Evolutionary conservation across 257 asterid genomes (phyloP).

Genomic region (Ilex asprella): DNA sequence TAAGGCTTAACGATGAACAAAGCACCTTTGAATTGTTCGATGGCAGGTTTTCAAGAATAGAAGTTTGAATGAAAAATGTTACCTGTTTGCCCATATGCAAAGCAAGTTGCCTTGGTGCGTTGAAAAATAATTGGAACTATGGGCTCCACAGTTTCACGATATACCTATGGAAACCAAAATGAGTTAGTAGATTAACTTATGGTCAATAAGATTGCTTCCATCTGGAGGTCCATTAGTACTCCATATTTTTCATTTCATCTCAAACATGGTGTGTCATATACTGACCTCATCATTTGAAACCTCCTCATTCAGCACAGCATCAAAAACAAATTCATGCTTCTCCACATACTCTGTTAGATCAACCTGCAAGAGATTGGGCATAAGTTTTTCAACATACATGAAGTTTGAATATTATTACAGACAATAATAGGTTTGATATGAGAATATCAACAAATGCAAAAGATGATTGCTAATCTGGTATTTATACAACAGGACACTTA

Average conservation of each 20-base stretch:
- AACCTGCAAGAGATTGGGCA: conserved; percentile 49
- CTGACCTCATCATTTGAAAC: conserved; percentile 98
- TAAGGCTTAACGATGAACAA: too few species aligned
- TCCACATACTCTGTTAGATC: conserved; percentile 92
- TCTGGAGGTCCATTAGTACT: not conserved
- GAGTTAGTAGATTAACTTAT: not conserved
- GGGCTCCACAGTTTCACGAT: conserved; percentile 51
- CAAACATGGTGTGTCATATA: not conserved
- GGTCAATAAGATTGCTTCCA: not conserved
- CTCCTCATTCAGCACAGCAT: conserved; percentile 95
- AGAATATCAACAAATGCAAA: too few species aligned
- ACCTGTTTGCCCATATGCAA: conserved; percentile 82
- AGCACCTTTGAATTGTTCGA: too few species aligned
- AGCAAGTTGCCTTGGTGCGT: conserved; percentile 56
- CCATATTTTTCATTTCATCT: not conserved
- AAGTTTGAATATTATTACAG: too few species aligned
- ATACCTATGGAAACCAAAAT: conserved; percentile 30
- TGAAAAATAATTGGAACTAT: conserved; percentile 50
- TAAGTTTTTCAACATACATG: too few species aligned
- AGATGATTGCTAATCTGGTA: too few species aligned
- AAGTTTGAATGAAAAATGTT: conserved; percentile 15
- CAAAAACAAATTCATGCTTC: conserved; percentile 97
- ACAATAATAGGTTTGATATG: too few species aligned
- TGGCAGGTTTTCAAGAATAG: conserved; percentile 5
- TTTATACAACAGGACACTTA: too few species aligned